Base-by-base conservation (phyloP, 2,329 filamentous ascomycete species). In the Tolypocladium guangdongense region DNA sequence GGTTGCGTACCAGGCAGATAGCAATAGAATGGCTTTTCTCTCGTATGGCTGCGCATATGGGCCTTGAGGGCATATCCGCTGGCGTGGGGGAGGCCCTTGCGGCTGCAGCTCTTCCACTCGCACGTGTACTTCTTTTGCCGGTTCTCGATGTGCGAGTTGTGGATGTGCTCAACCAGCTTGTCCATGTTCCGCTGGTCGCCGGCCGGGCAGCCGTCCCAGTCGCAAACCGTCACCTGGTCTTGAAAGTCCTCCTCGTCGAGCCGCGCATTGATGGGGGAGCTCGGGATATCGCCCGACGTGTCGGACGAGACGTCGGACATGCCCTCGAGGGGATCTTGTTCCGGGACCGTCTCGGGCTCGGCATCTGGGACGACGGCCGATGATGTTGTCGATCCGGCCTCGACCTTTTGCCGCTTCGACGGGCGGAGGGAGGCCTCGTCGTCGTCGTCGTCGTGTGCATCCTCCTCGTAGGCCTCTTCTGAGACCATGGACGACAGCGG, bases 1-100 rank as follows among this genome's bases (percentile, higher is more conserved):
- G 16, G 52, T 24, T 32, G 35, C 78, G 58, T 78, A 95, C 91
- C 92, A 54, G 93, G 93, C 41, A 99, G 72, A 33, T 90, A 88
- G 71, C 93, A 99, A 73, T 96, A 96, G 67, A 97, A 97, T 0
- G 93, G 93, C 73, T 99, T 99, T 77, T 99, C 93, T 65, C 93
- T 82, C 1, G 93, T 99, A 68, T 99, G 93, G 67, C 91, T 96
- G 61, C 93, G 80, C 91, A 99, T 96, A 66, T 99, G 93, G 11
- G 93, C 93, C 68, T 95, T 91, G 58, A 99, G 74, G 5, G 93
- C 93, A 72, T 99, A 99, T 2, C 90, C 93, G 64, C 90, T 96
- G 1, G 92, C 92, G 71, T 99, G 93, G 20, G 89, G 84, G 70
- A 93, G 83, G 55, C 90, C 90, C 73, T 96, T 97, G 57, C 91